Percentiles rank a stretch among this genome's conserved stretches.
These are phyloP conservation scores for Panaeolus cyanescens DNA, from an alignment of 768 basidiomycete species.

Conservation along the genomic window DNA sequence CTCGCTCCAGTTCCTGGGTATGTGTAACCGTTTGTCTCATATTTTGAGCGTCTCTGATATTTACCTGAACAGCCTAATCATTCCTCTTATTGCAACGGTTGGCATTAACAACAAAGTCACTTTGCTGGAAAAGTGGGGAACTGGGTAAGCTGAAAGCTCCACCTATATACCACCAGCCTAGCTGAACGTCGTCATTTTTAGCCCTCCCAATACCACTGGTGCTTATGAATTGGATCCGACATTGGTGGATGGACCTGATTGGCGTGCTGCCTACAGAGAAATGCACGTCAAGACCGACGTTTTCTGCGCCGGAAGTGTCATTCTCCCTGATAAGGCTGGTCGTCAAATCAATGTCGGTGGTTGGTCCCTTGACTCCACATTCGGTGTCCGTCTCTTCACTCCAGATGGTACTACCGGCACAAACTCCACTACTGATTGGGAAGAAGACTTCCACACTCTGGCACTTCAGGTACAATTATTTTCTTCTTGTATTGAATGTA, in stretches of 20 bases:
- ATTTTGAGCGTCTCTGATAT: constrained; percentile 10
- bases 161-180: not conserved
- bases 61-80: constrained; percentile 50
- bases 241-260: constrained; percentile 40
- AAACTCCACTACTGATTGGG: constrained; percentile 79
- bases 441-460: constrained; percentile 64
- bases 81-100: constrained; percentile 74
- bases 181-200: constrained; percentile 14
- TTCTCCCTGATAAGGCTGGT: constrained; percentile 74
- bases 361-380: constrained; percentile 73
- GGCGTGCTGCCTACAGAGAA: constrained; percentile 64
- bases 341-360: constrained; percentile 70
- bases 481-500: not conserved
- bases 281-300: constrained; percentile 81
- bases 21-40: constrained; percentile 16
- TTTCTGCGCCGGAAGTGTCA: constrained; percentile 75
- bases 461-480: constrained; percentile 53
- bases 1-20: constrained; percentile 48
- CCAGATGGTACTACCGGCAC: constrained; percentile 69
- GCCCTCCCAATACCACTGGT: constrained; percentile 66
- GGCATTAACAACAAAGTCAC: constrained; percentile 83
- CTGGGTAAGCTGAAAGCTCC: constrained; percentile 38
- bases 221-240: constrained; percentile 78
- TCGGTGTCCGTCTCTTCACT: constrained; percentile 70
- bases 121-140: constrained; percentile 76